Evolutionary conservation across 2,329 filamentous ascomycete genomes (phyloP), one percentile per base, ranked within the genome.

Genomic region (Coniochaeta pulveracea): DNA sequence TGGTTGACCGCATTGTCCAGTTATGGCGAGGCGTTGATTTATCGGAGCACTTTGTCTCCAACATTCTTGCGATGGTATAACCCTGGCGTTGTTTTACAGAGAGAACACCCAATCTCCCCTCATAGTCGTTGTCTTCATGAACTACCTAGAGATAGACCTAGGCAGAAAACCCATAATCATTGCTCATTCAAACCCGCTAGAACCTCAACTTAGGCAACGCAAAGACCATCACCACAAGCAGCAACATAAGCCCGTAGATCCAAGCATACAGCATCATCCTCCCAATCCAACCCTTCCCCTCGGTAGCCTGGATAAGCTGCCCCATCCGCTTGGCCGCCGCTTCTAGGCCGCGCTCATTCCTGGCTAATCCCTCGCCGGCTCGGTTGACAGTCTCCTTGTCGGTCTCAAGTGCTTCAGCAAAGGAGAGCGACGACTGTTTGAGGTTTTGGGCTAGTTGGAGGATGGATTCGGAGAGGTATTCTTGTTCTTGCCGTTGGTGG

Each of bases 181-280:
- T 24, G 22, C 21, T 15, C 19, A 23, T 12, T 23, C 15, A n/a
- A 19, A 17, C 10, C 16, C 29, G 25, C 25, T 49, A 94, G 49
- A 94, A 91, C 48, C 89, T 70, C 52, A 95, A 57, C 63, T 95
- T 96, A 0, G 89, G 89, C 51, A 85, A 62, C 33, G 89, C 69
- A 61, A 89, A 89, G 10, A 95, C 88, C 42, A 95, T 56, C 51
- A 93, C 46, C 22, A 94, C 61, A 12, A 85, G 71, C 17, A 75
- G 58, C n/a, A 93, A 47, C 78, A 85, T 89, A 40, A 95, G 55
- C 19, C 74, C 85, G 47, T 79, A 82, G 31, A 95, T 86, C 69
- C 84, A 81, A 24, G 66, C 80, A 62, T 91, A 94, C 39, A 95
- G 64, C 58, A 89, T 66, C 63, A 93, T 72, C 34, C 88, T 63